Conservation (phyloP, 768 basidiomycete species). For the Steccherinum ochraceum region DNA sequence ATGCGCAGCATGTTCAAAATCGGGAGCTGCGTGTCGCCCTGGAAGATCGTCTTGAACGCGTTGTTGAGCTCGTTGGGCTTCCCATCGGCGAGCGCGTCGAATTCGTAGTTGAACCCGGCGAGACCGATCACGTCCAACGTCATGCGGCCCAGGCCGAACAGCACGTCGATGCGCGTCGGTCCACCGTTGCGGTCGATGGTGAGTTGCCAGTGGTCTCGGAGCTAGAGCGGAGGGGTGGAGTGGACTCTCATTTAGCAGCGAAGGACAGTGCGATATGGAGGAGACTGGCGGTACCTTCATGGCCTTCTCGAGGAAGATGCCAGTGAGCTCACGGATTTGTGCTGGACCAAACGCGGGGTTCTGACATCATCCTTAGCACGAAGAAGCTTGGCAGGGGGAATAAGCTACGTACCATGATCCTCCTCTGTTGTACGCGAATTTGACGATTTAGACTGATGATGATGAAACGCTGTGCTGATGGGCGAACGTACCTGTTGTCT, state of each 20-base stretch:
- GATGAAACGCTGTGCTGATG: too few species aligned
- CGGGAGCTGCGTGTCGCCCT: background rate
- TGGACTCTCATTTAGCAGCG: background rate
- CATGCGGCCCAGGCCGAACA: conserved; percentile 27
- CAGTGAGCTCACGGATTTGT: conserved; percentile 52
- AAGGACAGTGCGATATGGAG: background rate
- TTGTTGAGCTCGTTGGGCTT: conserved; percentile 24
- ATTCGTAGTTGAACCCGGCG: conserved; percentile 31
- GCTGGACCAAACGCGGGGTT: conserved; percentile 62
- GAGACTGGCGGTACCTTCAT: conserved; percentile 33
- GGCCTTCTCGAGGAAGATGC: conserved; percentile 52
- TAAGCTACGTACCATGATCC: conserved; percentile 17
- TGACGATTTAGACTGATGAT: background rate
- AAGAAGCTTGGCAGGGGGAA: conserved; percentile 3
- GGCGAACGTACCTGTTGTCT: conserved; percentile 31
- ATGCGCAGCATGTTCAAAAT: conserved; percentile 12
- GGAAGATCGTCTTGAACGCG: conserved; percentile 24
- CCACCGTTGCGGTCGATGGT: conserved; percentile 17
- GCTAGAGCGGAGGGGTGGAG: conserved; percentile 3
- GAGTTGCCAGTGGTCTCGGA: conserved; percentile 23
- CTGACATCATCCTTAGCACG: conserved; percentile 25
- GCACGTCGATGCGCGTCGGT: conserved; percentile 22
- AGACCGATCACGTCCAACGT: conserved; percentile 39
- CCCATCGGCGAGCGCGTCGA: conserved; percentile 24
- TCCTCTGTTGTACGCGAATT: conserved; percentile 3